A percentile compares a stretch with the other conserved stretches of the same genome.
phyloP scores from a whole-genome alignment of 257 asterid genomes.

The Salvia splendens region DNA sequence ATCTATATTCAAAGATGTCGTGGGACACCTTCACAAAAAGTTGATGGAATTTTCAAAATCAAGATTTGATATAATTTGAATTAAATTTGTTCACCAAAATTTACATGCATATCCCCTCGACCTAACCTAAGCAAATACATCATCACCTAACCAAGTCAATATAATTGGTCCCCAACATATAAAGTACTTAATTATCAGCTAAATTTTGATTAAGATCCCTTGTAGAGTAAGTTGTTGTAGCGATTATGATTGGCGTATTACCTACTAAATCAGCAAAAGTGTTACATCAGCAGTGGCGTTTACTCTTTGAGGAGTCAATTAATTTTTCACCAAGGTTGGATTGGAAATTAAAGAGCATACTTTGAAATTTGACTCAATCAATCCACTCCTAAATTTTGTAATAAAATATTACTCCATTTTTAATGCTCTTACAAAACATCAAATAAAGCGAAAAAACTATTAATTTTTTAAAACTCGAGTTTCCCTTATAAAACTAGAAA shows the following conservation, averaged over 20 bases:
- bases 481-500: too few relatives aligned
- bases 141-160: constrained; percentile 35
- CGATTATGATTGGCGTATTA: background rate
- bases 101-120: constrained; percentile 13
- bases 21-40: constrained; percentile 22
- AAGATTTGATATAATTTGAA: background rate
- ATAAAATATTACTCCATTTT: background rate
- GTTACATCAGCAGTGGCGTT: constrained; percentile 8
- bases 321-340: constrained; percentile 20
- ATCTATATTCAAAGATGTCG: constrained; percentile 20
- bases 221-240: constrained; percentile 31
- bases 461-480: too few relatives aligned
- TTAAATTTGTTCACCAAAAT: constrained; percentile 4
- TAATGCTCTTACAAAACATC: background rate
- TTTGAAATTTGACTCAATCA: constrained; percentile 13
- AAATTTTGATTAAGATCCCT: constrained; percentile 6
- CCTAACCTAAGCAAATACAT: constrained; percentile 35
- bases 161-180: constrained; percentile 33
- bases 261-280: constrained; percentile 9
- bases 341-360: background rate
- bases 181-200: background rate
- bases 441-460: background rate
- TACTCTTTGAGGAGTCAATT: constrained; percentile 7
- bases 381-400: background rate
- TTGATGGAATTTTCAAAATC: constrained; percentile 25